Evolutionary conservation across 163 green algal genomes (phyloP).

Genomic region (Smithsoniella earleae): DNA sequence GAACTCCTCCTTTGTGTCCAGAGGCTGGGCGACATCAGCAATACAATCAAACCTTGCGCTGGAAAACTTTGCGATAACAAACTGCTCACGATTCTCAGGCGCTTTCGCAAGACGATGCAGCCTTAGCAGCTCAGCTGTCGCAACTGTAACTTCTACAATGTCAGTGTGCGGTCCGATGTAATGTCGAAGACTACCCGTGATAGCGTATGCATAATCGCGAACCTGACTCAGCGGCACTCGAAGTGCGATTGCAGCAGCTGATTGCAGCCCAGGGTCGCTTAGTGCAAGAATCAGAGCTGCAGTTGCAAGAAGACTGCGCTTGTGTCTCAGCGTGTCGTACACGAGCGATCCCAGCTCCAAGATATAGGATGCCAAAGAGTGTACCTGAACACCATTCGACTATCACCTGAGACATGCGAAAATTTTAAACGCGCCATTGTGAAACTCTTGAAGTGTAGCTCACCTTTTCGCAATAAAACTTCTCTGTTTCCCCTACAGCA

Average conservation of each 20-base stretch:
- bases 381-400: constrained; percentile 15
- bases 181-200: background rate
- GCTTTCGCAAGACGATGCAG: constrained; percentile 21
- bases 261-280: constrained; percentile 6
- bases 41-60: constrained; percentile 26
- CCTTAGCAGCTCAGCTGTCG: constrained; percentile 16
- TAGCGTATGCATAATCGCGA: background rate
- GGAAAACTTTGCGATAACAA: constrained; percentile 19
- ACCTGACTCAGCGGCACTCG: background rate
- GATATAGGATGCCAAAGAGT: constrained; percentile 5
- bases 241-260: background rate
- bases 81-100: constrained; percentile 21
- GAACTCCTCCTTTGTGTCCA: constrained; percentile 10
- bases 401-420: too few relatives aligned
- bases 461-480: constrained; percentile 8
- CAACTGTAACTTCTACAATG: constrained; percentile 18
- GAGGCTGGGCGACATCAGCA: constrained; percentile 1
- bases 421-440: too few relatives aligned
- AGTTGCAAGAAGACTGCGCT: constrained; percentile 26
- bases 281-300: constrained; percentile 3
- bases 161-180: constrained; percentile 21
- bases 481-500: background rate
- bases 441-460: too few relatives aligned
- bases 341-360: constrained; percentile 23
- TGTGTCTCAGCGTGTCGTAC: constrained; percentile 25